Percentiles rank a stretch among this genome's conserved stretches.
Conservation (phyloP, 345 rosid genomes). For the Sonneratia alba region DNA sequence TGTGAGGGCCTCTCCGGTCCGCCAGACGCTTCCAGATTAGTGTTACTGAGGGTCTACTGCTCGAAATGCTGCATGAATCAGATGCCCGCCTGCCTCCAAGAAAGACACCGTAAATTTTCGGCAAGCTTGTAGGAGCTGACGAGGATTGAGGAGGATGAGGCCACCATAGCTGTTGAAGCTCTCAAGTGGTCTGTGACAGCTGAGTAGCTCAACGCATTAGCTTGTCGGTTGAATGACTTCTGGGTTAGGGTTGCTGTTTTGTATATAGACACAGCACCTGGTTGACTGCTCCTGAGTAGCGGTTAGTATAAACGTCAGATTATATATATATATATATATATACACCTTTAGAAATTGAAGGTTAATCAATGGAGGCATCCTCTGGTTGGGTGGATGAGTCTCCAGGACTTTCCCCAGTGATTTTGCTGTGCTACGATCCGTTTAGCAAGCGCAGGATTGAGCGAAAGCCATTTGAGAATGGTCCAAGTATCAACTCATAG, state of each 20-base stretch:
- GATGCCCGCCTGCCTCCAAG: not conserved
- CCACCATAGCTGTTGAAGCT: not conserved
- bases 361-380: no score
- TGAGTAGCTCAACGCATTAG: not conserved
- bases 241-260: slow-evolving; percentile 1
- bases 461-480: no score
- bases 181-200: not conserved
- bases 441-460: no score
- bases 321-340: no score
- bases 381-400: no score
- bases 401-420: no score
- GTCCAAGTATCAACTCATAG: no score
- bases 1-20: not conserved
- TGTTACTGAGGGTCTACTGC: not conserved
- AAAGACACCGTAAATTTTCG: not conserved
- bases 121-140: not conserved
- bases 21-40: not conserved
- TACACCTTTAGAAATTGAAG: not conserved
- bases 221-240: not conserved
- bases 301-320: not conserved
- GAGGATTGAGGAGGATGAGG: not conserved
- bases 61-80: no score
- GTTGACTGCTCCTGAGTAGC: not conserved
- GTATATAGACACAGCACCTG: not conserved
- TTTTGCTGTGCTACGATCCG: no score